Percentiles rank a stretch among this genome's conserved stretches.
Conservation (phyloP, 1,284 basidiomycete genomes). For the Leccinum pachyderme region DNA sequence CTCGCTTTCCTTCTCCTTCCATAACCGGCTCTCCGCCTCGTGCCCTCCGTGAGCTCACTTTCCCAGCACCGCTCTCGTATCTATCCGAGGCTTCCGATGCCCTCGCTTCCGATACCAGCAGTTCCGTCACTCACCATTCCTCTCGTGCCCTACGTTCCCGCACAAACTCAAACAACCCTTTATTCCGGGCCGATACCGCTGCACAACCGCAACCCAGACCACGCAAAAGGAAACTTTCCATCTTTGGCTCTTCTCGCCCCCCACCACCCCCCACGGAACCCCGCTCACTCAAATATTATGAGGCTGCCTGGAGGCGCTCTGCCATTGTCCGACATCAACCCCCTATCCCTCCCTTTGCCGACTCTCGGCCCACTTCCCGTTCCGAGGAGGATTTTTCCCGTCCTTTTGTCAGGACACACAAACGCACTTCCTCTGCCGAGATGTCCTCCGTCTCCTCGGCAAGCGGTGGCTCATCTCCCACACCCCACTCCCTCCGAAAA, state of each 20-base stretch:
- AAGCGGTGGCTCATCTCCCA: constrained; percentile 35
- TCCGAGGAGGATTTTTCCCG: constrained; percentile 43
- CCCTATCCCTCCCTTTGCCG: constrained; percentile 15
- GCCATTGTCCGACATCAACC: constrained; percentile 5
- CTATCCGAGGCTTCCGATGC: constrained; percentile 19
- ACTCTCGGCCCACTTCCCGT: constrained; percentile 19
- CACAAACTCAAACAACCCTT: constrained; percentile 26
- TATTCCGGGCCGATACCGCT: constrained; percentile 21
- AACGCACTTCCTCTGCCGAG: constrained; percentile 41
- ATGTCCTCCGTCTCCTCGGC: constrained; percentile 46
- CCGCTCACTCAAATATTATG: constrained; percentile 49
- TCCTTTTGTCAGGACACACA: constrained; percentile 30
- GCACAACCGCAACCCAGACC: constrained; percentile 12
- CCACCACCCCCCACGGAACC: constrained; percentile 53
- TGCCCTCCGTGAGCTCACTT: constrained; percentile 57
- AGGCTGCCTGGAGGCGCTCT: constrained; percentile 50
- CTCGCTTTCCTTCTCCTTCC: constrained; percentile 20
- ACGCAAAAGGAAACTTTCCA: constrained; percentile 22
- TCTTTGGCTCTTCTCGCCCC: constrained; percentile 18
- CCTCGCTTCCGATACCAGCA: constrained; percentile 8
- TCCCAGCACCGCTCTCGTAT: constrained; percentile 49
- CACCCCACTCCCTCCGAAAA: constrained; percentile 25
- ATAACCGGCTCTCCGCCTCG: constrained; percentile 23
- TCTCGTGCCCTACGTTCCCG: constrained; percentile 40
- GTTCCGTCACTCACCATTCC: constrained; percentile 5